Percentiles rank a stretch among this genome's conserved stretches.
Conservation (phyloP, 176 grass and related monocot species). For the Ensete glaucum region DNA sequence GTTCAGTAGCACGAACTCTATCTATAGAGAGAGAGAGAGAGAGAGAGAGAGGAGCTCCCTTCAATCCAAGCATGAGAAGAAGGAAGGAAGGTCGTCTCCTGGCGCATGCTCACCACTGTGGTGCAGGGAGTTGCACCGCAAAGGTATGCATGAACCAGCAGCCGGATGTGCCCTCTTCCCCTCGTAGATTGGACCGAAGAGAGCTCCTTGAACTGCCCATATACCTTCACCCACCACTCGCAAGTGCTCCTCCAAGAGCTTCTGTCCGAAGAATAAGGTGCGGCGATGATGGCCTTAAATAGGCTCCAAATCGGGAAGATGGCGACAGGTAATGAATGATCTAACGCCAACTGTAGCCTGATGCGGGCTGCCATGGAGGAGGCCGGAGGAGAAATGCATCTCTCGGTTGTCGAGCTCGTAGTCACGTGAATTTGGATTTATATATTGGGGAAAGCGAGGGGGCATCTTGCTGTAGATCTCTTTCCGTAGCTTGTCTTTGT, state of each 20-base stretch:
- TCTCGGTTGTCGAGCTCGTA: background rate
- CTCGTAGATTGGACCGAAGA: slow-evolving; percentile 15
- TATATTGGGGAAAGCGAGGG: background rate
- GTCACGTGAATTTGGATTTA: background rate
- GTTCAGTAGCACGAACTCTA: too few relatives aligned
- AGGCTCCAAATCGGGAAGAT: background rate
- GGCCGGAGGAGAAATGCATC: background rate
- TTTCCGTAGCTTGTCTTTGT: background rate
- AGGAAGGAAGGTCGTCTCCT: slow-evolving; percentile 15
- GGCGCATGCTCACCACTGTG: slow-evolving; percentile 7
- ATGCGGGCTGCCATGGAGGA: too few relatives aligned
- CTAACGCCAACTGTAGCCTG: background rate
- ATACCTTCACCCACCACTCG: too few relatives aligned
- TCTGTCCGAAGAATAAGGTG: background rate
- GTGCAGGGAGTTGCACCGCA: slow-evolving; percentile 5
- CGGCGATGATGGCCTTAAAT: too few relatives aligned
- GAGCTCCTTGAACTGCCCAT: background rate
- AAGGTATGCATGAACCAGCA: slow-evolving; percentile 18
- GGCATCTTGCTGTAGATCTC: background rate
- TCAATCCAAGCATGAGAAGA: slow-evolving; percentile 23
- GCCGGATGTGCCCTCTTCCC: slow-evolving; percentile 2
- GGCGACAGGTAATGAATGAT: background rate
- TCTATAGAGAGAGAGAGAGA: background rate
- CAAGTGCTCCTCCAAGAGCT: too few relatives aligned
- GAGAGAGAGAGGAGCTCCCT: slow-evolving; percentile 18